These are phyloP conservation scores for Boeremia lycopersici DNA, from an alignment of 2,329 filamentous ascomycete species.

Conservation along the genomic window DNA sequence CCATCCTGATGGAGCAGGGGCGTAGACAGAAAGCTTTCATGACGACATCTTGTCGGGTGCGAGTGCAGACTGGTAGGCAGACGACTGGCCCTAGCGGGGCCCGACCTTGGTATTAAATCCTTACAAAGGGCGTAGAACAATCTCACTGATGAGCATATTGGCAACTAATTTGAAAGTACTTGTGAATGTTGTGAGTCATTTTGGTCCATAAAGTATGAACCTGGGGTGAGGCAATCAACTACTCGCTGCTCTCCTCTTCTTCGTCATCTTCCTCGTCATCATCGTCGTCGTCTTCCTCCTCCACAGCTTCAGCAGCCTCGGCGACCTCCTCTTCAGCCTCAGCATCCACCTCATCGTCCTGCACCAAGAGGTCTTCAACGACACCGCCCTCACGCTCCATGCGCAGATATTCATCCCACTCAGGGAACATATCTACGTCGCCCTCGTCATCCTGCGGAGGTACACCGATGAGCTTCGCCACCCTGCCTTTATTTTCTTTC, in stretches of 20 bases:
- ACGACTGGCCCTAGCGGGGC: too few species aligned
- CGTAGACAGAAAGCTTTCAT: background rate
- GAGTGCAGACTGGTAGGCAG: too few species aligned
- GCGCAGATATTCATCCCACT: constrained; percentile 90
- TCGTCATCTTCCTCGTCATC: constrained; percentile 32
- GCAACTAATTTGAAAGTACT: background rate
- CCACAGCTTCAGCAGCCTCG: constrained; percentile 38
- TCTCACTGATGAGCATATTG: background rate
- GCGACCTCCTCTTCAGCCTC: constrained; percentile 43
- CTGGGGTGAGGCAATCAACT: background rate
- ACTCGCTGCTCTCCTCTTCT: constrained; percentile 10
- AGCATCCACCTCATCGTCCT: constrained; percentile 40
- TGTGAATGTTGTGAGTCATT: constrained; percentile 2
- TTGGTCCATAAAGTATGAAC: background rate
- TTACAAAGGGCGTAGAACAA: too few species aligned
- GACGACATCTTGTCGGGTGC: too few species aligned
- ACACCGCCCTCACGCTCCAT: constrained; percentile 74
- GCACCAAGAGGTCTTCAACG: constrained; percentile 45
- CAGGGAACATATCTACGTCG: constrained; percentile 85
- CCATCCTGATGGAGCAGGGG: constrained; percentile 14
- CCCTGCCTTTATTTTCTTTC: constrained; percentile 81
- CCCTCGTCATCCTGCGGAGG: constrained; percentile 69
- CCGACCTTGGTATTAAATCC: too few species aligned
- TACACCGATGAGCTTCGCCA: constrained; percentile 80
- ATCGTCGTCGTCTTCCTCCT: constrained; percentile 34